These are phyloP conservation scores for Fagus sylvatica DNA, from an alignment of 306 rosid species.

Conservation along the genomic window DNA sequence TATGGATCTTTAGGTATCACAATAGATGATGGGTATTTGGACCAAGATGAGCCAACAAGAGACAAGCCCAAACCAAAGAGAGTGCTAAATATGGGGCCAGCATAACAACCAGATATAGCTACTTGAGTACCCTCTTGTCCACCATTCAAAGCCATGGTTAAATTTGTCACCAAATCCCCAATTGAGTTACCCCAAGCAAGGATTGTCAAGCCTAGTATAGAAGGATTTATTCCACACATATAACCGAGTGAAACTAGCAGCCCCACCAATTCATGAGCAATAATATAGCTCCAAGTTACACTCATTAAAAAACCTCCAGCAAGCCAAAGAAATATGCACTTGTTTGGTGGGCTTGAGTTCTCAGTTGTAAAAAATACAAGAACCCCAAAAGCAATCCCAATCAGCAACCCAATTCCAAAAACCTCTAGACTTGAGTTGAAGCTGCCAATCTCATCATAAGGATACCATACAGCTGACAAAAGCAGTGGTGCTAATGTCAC, in stretches of 20 bases:
- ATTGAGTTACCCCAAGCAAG: constrained; percentile 53
- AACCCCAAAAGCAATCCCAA: constrained; percentile 37
- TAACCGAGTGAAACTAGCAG: constrained; percentile 45
- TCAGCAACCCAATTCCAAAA: constrained; percentile 38
- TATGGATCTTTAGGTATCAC: constrained; percentile 47
- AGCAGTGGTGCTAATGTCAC: constrained; percentile 43
- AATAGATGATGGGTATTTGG: constrained; percentile 39
- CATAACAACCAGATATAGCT: constrained; percentile 61
- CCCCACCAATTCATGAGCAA: constrained; percentile 52
- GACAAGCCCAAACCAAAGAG: constrained; percentile 53
- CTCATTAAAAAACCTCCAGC: constrained; percentile 57
- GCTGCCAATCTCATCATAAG: constrained; percentile 2
- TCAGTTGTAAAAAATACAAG: constrained; percentile 34
- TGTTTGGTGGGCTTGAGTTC: constrained; percentile 41
- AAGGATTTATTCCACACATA: constrained; percentile 39
- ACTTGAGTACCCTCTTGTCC: constrained; percentile 51
- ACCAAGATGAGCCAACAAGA: constrained; percentile 38
- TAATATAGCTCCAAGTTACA: constrained; percentile 57
- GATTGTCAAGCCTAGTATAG: constrained; percentile 42
- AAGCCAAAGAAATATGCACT: constrained; percentile 46
- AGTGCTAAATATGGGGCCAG: constrained; percentile 53
- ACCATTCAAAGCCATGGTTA: constrained; percentile 49
- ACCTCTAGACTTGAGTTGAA: constrained; percentile 22
- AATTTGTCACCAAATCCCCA: constrained; percentile 49
- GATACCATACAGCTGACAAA: constrained; percentile 28